Base-by-base conservation (phyloP, 1,284 basidiomycete genomes). In the Trichosporon sp. region DNA sequence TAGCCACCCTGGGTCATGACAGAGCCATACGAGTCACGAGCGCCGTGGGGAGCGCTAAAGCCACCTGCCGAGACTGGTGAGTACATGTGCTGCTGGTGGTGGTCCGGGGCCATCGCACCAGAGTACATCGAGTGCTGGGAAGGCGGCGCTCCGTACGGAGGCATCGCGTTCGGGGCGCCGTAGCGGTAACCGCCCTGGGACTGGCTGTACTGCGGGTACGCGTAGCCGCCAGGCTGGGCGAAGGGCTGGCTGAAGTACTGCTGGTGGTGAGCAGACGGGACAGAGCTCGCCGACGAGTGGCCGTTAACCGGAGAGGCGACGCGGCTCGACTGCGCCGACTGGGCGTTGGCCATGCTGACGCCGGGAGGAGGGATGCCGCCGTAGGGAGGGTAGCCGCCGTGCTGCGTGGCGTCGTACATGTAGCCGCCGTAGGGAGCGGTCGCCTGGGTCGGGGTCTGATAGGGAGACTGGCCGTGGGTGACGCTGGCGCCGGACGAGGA, bases 271-370 rank as follows among this genome's bases (percentile, higher is more conserved):
- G 61, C 40, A 13, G 63, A 58, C 1, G 66, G 68, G 59, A 74
- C 70, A n/a, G 72, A 73, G 34, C 65, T 63, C 19, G 73, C 68
- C n/a, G 70, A 70, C 31, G 75, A 71, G 67, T 76, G 74, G 11
- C 74, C 77, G 59, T 76, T 78, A 33, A 73, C 74, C 2, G 77
- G 77, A 14, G 77, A 79, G 7, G 77, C 74, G 2, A 77, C 77
- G 19, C 76, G 70, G 59, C 72, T 74, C 27, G 76, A 76, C 37
- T 70, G 68, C 5, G 72, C 72, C 16, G 74, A 75, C 64, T 73
- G 74, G 2, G 76, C 64, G 62, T 73, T 67, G 34, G 76, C 65
- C 56, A 66, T 65, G 40, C 63, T 52, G 32, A 73, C 69, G 10
- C 70, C 67, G 23, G 73, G 75, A 14, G 75, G 72, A 37, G 72